These are phyloP conservation scores for Lignosus rhinocerotis DNA, from an alignment of 1,284 basidiomycete genomes.

Conservation along the genomic window DNA sequence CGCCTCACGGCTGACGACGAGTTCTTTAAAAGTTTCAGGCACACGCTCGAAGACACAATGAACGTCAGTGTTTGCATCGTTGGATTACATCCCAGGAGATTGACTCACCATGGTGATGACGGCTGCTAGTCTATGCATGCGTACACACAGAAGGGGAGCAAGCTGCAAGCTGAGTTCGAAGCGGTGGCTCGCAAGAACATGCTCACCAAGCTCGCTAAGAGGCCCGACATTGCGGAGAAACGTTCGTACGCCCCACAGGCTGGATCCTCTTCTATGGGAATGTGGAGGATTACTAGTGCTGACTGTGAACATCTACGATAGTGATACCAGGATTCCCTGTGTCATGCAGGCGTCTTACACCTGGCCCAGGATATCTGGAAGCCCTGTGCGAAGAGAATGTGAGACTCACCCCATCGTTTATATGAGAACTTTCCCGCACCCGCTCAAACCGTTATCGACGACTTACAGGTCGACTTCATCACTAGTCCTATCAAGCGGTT, in stretches of 20 bases:
- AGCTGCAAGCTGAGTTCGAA: slow-evolving; percentile 41
- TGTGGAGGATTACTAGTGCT: too few relatives aligned
- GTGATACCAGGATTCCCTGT: slow-evolving; percentile 61
- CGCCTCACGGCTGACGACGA: slow-evolving; percentile 45
- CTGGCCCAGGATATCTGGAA: slow-evolving; percentile 66
- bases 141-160: slow-evolving; percentile 44
- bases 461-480: slow-evolving; percentile 52
- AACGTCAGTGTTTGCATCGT: slow-evolving; percentile 41
- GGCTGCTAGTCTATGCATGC: slow-evolving; percentile 43
- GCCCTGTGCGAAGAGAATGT: slow-evolving; percentile 62
- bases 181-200: slow-evolving; percentile 47
- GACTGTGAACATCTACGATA: slow-evolving; percentile 20
- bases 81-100: neutral
- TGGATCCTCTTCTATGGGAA: too few relatives aligned
- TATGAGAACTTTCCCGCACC: neutral
- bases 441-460: neutral
- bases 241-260: slow-evolving; percentile 31
- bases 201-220: slow-evolving; percentile 50
- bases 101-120: neutral
- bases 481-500: slow-evolving; percentile 49
- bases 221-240: slow-evolving; percentile 60
- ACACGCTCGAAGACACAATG: slow-evolving; percentile 49
- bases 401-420: slow-evolving; percentile 13
- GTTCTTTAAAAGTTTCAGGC: slow-evolving; percentile 51
- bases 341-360: slow-evolving; percentile 59